These are phyloP conservation scores for Cladophialophora immunda DNA, from an alignment of 2,329 filamentous ascomycete species.

Conservation along the genomic window DNA sequence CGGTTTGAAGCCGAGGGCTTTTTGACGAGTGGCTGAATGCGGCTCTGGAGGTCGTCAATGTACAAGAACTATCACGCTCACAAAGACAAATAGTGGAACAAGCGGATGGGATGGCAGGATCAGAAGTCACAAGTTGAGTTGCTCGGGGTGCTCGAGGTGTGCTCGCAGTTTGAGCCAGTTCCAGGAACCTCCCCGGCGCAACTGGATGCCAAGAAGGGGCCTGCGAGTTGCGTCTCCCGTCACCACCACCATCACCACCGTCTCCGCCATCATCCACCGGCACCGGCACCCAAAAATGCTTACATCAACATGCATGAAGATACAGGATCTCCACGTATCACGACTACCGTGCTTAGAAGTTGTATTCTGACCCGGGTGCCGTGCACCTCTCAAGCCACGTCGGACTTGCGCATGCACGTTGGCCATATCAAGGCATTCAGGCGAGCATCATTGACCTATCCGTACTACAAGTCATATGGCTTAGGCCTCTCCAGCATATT, in stretches of 20 bases:
- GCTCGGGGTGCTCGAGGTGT: conserved; percentile 8
- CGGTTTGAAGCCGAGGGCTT: not conserved
- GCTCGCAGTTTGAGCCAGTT: conserved; percentile 1
- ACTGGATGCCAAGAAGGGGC: conserved; percentile 18
- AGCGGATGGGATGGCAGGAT: conserved; percentile 4
- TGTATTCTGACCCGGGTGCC: not conserved
- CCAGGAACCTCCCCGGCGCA: conserved; percentile 21
- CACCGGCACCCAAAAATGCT: conserved; percentile 14
- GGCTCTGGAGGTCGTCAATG: not conserved
- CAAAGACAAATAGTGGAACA: conserved; percentile 13
- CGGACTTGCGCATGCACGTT: not conserved
- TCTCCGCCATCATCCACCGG: not conserved
- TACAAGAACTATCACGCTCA: conserved; percentile 3
- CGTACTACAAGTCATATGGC: not conserved
- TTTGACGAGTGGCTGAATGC: not conserved
- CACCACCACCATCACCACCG: not conserved
- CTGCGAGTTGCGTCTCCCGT: conserved; percentile 3
- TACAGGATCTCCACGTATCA: not conserved
- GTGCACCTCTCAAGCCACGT: not conserved
- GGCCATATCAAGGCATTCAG: not conserved
- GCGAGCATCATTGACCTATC: not conserved
- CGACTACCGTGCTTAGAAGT: conserved; percentile 1
- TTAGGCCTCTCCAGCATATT: conserved; percentile 51
- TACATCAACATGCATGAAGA: conserved; percentile 23
- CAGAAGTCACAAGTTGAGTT: conserved; percentile 1